These are phyloP conservation scores for Podaxis mareebaensis DNA, from an alignment of 768 basidiomycete species.

Conservation along the genomic window DNA sequence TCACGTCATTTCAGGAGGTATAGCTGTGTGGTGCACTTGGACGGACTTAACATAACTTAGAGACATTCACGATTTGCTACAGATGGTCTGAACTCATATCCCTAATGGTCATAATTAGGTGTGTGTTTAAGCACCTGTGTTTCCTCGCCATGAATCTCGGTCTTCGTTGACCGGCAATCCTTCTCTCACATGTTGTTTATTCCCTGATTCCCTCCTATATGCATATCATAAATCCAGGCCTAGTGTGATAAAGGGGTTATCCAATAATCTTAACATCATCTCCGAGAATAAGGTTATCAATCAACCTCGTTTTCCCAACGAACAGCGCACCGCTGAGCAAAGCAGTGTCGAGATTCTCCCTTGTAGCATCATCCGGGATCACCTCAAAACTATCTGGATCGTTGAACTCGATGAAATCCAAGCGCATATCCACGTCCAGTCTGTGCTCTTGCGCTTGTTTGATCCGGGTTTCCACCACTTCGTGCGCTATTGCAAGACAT, in stretches of 20 bases:
- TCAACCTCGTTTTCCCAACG: slow-evolving; percentile 85
- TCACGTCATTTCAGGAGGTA: no score
- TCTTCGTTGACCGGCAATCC: no score
- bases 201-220: background rate
- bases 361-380: slow-evolving; percentile 36
- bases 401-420: slow-evolving; percentile 92
- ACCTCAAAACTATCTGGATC: slow-evolving; percentile 74
- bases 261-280: slow-evolving; percentile 38
- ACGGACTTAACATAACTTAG: no score
- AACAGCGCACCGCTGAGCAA: slow-evolving; percentile 87
- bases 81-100: no score
- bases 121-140: no score
- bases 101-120: no score
- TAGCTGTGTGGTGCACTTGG: no score
- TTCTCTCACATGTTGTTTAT: no score
- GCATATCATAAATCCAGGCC: background rate
- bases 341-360: slow-evolving; percentile 39
- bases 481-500: slow-evolving; percentile 45
- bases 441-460: slow-evolving; percentile 31
- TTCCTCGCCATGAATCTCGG: no score
- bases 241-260: slow-evolving; percentile 15
- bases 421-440: slow-evolving; percentile 50
- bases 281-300: slow-evolving; percentile 89
- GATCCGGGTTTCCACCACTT: slow-evolving; percentile 36
- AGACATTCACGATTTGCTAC: no score